A percentile compares a stretch with the other conserved stretches of the same genome.
These are phyloP conservation scores for Trichosporon sp. DNA, from an alignment of 1,284 basidiomycete genomes.

Conservation along the genomic window DNA sequence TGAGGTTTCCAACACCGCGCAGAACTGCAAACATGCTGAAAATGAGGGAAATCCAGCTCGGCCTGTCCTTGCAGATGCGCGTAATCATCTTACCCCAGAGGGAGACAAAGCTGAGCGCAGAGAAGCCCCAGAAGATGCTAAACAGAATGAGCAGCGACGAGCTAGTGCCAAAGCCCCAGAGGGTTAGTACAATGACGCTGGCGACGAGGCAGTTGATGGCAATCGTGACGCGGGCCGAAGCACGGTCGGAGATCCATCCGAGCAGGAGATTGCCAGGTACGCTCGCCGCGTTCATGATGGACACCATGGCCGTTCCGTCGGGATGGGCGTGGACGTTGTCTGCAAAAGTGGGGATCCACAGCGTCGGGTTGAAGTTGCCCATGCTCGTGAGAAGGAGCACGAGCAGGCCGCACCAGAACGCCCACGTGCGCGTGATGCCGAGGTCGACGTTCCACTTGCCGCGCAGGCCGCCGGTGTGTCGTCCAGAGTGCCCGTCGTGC, in stretches of 20 bases:
- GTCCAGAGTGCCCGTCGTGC: conserved; percentile 13
- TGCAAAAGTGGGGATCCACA: conserved; percentile 55
- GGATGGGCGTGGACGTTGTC: conserved; percentile 44
- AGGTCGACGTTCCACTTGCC: conserved; percentile 30
- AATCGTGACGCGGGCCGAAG: conserved; percentile 42
- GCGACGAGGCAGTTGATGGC: conserved; percentile 44
- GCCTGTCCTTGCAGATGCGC: conserved; percentile 47
- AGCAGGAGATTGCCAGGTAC: conserved; percentile 49
- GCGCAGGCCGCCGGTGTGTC: conserved; percentile 5
- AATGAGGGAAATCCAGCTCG: conserved; percentile 39
- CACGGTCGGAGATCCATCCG: conserved; percentile 50
- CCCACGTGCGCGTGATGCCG: conserved; percentile 35
- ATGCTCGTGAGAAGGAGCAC: conserved; percentile 49
- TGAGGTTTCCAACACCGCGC: conserved; percentile 54
- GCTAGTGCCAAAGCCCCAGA: conserved; percentile 55
- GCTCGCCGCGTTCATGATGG: conserved; percentile 47
- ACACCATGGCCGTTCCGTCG: conserved; percentile 49
- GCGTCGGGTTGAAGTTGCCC: conserved; percentile 54
- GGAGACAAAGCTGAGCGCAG: conserved; percentile 42
- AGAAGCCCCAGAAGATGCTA: conserved; percentile 40
- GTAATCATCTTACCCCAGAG: conserved; percentile 47
- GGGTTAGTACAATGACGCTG: conserved; percentile 47
- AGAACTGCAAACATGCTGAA: conserved; percentile 51
- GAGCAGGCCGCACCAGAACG: conserved; percentile 42
- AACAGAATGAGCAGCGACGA: conserved; percentile 40